These are phyloP conservation scores for Suillus americanus DNA, from an alignment of 768 basidiomycete species.

Conservation along the genomic window DNA sequence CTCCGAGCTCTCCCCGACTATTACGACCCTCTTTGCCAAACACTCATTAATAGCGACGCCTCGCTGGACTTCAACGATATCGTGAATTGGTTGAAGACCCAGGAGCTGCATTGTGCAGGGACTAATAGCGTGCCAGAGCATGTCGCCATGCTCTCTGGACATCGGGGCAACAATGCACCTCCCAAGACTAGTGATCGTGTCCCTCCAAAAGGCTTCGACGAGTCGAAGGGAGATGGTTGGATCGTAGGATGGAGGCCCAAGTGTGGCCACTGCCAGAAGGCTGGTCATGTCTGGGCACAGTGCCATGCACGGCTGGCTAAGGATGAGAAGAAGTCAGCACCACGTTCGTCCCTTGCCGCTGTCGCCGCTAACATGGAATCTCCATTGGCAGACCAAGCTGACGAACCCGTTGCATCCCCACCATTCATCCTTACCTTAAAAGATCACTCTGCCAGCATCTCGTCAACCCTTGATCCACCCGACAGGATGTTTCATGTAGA, in stretches of 20 bases:
- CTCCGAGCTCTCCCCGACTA: no score
- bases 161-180: background rate
- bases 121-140: background rate
- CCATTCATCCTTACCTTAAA: background rate
- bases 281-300: background rate
- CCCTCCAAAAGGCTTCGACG: background rate
- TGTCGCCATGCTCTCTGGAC: background rate
- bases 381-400: background rate
- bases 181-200: background rate
- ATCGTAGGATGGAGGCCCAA: background rate
- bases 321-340: background rate
- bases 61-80: background rate
- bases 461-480: accelerated
- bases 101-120: background rate
- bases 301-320: background rate
- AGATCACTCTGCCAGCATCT: no score
- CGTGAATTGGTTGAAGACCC: background rate
- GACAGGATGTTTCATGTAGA: background rate
- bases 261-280: no score
- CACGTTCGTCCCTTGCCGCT: background rate
- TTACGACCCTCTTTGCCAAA: background rate
- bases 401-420: background rate
- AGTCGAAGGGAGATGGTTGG: background rate
- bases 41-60: background rate
- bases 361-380: background rate